phyloP scores from a whole-genome alignment of 306 rosid species.

The Vigna nakashimae region DNA sequence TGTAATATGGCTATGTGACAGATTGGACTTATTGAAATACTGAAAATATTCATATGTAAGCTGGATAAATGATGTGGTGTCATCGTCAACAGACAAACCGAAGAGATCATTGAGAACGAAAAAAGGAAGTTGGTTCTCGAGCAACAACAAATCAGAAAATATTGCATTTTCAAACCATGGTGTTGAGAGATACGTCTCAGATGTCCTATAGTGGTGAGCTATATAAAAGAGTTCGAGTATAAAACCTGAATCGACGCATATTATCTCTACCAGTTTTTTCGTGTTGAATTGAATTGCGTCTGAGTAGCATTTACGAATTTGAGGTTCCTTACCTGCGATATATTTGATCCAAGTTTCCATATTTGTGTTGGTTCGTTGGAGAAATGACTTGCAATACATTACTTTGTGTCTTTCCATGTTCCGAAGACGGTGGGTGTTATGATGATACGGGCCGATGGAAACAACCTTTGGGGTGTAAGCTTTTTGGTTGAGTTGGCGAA shows the following conservation, averaged over 20 bases:
- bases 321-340: not conserved
- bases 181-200: no score
- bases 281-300: not conserved
- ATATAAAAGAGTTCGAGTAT: slow-evolving; percentile 31
- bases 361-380: not conserved
- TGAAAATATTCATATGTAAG: slow-evolving; percentile 34
- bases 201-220: no score
- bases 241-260: slow-evolving; percentile 36
- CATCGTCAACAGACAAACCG: no score
- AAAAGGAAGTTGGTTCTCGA: slow-evolving; percentile 46
- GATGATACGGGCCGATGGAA: slow-evolving; percentile 53
- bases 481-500: slow-evolving; percentile 40
- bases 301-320: not conserved
- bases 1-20: no score
- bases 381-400: slow-evolving; percentile 25
- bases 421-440: not conserved
- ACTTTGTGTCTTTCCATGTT: slow-evolving; percentile 40
- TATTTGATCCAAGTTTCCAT: not conserved
- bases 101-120: not conserved
- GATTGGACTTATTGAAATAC: not conserved
- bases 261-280: slow-evolving; percentile 29
- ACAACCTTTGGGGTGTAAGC: slow-evolving; percentile 50
- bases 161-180: no score
- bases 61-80: slow-evolving; percentile 7
- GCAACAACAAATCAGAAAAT: slow-evolving; percentile 36